These are phyloP conservation scores for Pythium sukuiense DNA, from an alignment of 352 stramenopile genomes.

Conservation along the genomic window DNA sequence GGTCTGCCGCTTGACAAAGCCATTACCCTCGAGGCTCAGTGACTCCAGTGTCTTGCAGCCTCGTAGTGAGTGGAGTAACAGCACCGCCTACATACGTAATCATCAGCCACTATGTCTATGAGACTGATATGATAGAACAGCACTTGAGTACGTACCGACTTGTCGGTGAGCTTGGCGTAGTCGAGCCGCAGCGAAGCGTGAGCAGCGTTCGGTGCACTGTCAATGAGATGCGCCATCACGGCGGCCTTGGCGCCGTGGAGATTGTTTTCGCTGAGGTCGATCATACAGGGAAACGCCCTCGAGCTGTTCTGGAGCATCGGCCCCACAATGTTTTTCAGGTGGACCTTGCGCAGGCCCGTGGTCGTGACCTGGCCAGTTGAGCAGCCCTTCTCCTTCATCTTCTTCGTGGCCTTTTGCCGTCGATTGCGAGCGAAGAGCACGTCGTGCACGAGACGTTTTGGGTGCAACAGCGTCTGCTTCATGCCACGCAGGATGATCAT, in stretches of 20 bases:
- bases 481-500: slow-evolving; percentile 69
- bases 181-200: slow-evolving; percentile 57
- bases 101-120: not conserved
- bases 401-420: not conserved
- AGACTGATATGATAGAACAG: too few relatives aligned
- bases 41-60: slow-evolving; percentile 49
- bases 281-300: slow-evolving; percentile 36
- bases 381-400: not conserved
- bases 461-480: slow-evolving; percentile 28
- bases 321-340: slow-evolving; percentile 53
- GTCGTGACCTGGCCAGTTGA: slow-evolving; percentile 1
- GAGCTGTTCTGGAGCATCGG: slow-evolving; percentile 70
- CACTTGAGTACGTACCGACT: slow-evolving; percentile 35
- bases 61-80: slow-evolving; percentile 62
- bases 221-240: slow-evolving; percentile 50
- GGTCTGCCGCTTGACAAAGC: slow-evolving; percentile 40
- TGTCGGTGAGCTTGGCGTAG: slow-evolving; percentile 53
- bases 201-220: slow-evolving; percentile 38
- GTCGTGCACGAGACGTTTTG: slow-evolving; percentile 5
- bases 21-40: slow-evolving; percentile 74
- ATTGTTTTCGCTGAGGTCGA: slow-evolving; percentile 82
- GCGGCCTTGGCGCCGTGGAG: slow-evolving; percentile 47
- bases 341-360: slow-evolving; percentile 43
- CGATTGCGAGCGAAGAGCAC: not conserved
- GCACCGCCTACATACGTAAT: slow-evolving; percentile 36